Conservation (phyloP, 202 grass and related monocot species). For the Eragrostis tef region DNA sequence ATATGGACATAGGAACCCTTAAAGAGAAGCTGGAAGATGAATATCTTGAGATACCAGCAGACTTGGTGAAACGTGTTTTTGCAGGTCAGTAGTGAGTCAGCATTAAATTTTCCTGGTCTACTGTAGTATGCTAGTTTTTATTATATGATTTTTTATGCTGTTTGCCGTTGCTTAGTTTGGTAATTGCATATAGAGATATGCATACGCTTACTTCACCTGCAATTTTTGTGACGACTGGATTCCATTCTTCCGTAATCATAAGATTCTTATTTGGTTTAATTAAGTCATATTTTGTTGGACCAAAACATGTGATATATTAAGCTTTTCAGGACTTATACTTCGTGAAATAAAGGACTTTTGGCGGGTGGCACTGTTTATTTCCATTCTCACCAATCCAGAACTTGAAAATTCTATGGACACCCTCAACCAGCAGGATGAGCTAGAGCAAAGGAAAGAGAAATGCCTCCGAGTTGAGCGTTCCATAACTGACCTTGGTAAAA, state of each 20-base stretch:
- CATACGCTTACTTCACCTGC: too few relatives aligned
- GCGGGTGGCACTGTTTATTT: conserved; percentile 70
- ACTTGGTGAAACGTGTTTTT: too few relatives aligned
- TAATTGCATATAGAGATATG: background rate
- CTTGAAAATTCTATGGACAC: conserved; percentile 28
- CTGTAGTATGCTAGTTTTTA: conserved; percentile 2
- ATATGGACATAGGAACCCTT: conserved; percentile 57
- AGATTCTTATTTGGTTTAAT: conserved; percentile 9
- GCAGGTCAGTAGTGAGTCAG: too few relatives aligned
- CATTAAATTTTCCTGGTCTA: background rate
- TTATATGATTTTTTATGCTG: background rate
- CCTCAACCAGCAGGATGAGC: conserved; percentile 47
- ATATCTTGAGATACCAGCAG: conserved; percentile 45
- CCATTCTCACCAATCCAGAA: conserved; percentile 53
- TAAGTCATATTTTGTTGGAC: background rate
- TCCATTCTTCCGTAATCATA: background rate
- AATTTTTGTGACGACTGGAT: conserved; percentile 5
- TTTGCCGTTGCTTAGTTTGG: background rate
- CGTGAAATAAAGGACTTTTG: conserved; percentile 91
- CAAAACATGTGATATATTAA: conserved; percentile 19
- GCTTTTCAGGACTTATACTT: conserved; percentile 74
- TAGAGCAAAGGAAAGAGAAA: conserved; percentile 56
- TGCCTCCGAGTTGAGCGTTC: conserved; percentile 55
- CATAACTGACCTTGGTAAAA: conserved; percentile 71
- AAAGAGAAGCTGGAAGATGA: conserved; percentile 77